A percentile compares a stretch with the other conserved stretches of the same genome.
phyloP scores from a whole-genome alignment of 2,329 filamentous ascomycete species.

The Sporothrix inflata region DNA sequence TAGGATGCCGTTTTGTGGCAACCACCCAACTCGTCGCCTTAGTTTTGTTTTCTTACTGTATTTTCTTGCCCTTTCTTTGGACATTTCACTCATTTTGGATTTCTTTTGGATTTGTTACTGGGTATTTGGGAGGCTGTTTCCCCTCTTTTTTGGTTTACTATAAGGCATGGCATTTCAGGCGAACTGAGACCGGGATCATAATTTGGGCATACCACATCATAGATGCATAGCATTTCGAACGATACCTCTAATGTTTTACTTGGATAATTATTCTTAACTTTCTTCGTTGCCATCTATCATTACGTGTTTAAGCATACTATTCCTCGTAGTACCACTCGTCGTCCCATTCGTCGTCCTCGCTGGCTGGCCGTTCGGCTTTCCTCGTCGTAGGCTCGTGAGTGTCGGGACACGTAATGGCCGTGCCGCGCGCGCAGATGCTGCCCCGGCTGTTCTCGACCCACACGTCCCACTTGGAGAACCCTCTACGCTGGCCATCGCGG shows the following conservation, averaged over 20 bases:
- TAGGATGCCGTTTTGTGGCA: not conserved
- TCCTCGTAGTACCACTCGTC: slow-evolving; percentile 23
- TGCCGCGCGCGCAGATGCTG: slow-evolving; percentile 65
- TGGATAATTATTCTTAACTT: not conserved
- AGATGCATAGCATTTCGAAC: slow-evolving; percentile 20
- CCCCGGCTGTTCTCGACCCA: slow-evolving; percentile 68
- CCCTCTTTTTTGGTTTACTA: not conserved
- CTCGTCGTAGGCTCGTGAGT: not conserved
- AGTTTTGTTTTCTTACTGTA: not conserved
- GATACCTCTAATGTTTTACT: slow-evolving; percentile 25
- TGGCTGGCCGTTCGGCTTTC: not conserved
- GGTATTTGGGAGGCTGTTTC: not conserved
- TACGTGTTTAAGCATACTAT: not conserved
- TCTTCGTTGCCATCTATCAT: not conserved
- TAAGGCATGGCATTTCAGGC: slow-evolving; percentile 24
- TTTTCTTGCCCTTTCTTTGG: not conserved
- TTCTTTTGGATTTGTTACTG: not conserved
- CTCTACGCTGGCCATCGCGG: slow-evolving; percentile 43
- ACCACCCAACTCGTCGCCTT: no score
- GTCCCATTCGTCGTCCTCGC: not conserved
- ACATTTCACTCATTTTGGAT: not conserved
- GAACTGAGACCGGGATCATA: slow-evolving; percentile 13
- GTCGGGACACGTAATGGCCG: slow-evolving; percentile 30
- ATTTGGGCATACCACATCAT: slow-evolving; percentile 19
- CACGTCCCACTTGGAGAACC: slow-evolving; percentile 56